A percentile compares a stretch with the other conserved stretches of the same genome.
Conservation (phyloP, 2,329 filamentous ascomycete species). For the Colletotrichum costaricense region DNA sequence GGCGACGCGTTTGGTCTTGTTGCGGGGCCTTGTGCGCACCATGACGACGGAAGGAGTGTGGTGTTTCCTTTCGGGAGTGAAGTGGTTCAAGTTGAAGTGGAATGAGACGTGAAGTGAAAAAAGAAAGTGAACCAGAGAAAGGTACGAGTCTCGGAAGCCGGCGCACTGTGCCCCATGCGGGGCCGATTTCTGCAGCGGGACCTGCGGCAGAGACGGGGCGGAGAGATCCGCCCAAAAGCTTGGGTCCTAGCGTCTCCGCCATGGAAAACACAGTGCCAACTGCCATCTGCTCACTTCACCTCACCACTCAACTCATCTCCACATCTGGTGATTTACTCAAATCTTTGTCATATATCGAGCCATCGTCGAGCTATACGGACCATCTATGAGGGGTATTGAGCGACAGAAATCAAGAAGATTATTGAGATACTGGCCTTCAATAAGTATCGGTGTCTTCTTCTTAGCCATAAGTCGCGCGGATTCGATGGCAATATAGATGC, state of each 20-base stretch:
- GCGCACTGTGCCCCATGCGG: background rate
- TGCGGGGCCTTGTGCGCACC: constrained; percentile 27
- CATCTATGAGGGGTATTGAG: fast-evolving
- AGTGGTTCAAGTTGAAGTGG: background rate
- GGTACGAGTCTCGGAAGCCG: background rate
- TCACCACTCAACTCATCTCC: background rate
- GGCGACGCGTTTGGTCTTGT: constrained; percentile 22
- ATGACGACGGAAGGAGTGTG: background rate
- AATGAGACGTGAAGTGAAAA: background rate
- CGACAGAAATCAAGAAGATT: fast-evolving
- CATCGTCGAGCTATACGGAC: background rate
- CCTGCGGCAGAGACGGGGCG: background rate
- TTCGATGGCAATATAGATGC: too few species aligned
- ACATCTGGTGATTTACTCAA: background rate
- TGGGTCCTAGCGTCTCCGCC: background rate
- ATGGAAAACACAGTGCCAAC: background rate
- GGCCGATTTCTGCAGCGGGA: background rate
- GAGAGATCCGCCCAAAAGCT: background rate
- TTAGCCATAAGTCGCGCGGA: too few species aligned
- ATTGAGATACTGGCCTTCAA: too few species aligned
- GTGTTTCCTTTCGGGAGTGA: background rate
- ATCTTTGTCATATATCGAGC: background rate
- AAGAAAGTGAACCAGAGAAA: background rate
- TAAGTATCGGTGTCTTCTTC: too few species aligned
- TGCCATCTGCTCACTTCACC: too few species aligned